phyloP scores from a whole-genome alignment of 1,139 yeast genomes.

The Suhomyces anneliseae region DNA sequence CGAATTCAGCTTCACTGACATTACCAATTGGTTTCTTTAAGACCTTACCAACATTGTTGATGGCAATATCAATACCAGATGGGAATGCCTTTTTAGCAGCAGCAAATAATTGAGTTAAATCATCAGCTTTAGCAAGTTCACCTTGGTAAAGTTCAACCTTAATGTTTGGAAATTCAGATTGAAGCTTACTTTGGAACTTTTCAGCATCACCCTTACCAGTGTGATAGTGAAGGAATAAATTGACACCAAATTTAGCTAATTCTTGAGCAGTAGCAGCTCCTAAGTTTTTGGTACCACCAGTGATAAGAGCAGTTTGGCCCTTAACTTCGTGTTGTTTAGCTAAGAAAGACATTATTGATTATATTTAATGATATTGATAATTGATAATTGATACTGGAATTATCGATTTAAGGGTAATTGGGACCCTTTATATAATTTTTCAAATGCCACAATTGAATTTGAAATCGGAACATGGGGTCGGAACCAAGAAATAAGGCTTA shows the following conservation, averaged over 20 bases:
- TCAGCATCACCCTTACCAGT: conserved; percentile 40
- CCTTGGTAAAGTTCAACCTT: conserved; percentile 49
- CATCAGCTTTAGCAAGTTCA: conserved; percentile 43
- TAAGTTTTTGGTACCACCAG: conserved; percentile 68
- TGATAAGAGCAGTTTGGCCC: conserved; percentile 57
- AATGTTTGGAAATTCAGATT: conserved; percentile 26
- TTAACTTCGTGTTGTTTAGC: background rate
- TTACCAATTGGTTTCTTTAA: conserved; percentile 59
- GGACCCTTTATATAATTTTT: background rate
- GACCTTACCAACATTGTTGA: conserved; percentile 67
- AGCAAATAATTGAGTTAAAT: conserved; percentile 43
- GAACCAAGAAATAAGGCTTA: too few relatives aligned
- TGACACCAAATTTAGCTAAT: conserved; percentile 56
- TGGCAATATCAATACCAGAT: conserved; percentile 56
- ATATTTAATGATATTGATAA: background rate
- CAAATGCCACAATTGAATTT: too few relatives aligned
- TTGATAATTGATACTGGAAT: too few relatives aligned
- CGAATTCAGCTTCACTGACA: conserved; percentile 53
- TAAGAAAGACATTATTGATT: background rate
- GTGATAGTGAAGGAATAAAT: conserved; percentile 58
- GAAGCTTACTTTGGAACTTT: conserved; percentile 38
- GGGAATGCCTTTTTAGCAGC: conserved; percentile 48
- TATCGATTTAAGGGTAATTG: background rate
- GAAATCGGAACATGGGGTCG: too few relatives aligned
- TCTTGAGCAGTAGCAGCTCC: conserved; percentile 61